Evolutionary conservation across 1,284 basidiomycete genomes (phyloP).

Genomic region (Caloboletus inedulis): DNA sequence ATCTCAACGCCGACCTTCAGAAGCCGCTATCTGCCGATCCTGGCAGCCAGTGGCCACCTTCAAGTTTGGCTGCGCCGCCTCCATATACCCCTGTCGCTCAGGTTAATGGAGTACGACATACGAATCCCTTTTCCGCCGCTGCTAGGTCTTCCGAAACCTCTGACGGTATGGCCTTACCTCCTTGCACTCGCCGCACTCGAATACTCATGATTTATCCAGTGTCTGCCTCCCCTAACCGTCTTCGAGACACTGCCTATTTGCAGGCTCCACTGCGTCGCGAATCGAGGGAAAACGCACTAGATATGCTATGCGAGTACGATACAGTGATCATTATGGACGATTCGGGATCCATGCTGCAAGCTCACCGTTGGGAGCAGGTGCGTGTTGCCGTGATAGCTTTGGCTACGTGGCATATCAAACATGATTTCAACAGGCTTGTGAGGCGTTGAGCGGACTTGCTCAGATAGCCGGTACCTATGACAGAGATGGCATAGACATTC

Average conservation of each 20-base stretch:
- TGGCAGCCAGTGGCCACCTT: not conserved
- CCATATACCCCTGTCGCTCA: constrained; percentile 17
- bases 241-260: constrained; percentile 24
- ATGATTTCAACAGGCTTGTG: constrained; percentile 20
- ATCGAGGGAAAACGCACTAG: constrained; percentile 41
- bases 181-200: constrained; percentile 19
- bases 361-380: constrained; percentile 47
- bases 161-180: constrained; percentile 17
- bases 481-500: constrained; percentile 45
- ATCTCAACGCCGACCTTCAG: not conserved
- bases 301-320: constrained; percentile 44
- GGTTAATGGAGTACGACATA: not conserved
- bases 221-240: constrained; percentile 15
- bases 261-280: constrained; percentile 27
- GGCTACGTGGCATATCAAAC: constrained; percentile 1
- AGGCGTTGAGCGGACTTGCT: constrained; percentile 41
- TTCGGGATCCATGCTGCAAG: constrained; percentile 51
- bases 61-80: constrained; percentile 17
- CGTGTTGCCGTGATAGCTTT: not conserved
- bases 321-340: constrained; percentile 58
- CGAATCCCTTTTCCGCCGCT: constrained; percentile 5
- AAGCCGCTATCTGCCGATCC: constrained; percentile 1
- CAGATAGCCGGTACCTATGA: constrained; percentile 41
- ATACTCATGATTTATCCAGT: constrained; percentile 26
- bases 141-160: constrained; percentile 3